phyloP scores from a whole-genome alignment of 495 filamentous ascomycete species.

The Talaromyces nanjingensis region DNA sequence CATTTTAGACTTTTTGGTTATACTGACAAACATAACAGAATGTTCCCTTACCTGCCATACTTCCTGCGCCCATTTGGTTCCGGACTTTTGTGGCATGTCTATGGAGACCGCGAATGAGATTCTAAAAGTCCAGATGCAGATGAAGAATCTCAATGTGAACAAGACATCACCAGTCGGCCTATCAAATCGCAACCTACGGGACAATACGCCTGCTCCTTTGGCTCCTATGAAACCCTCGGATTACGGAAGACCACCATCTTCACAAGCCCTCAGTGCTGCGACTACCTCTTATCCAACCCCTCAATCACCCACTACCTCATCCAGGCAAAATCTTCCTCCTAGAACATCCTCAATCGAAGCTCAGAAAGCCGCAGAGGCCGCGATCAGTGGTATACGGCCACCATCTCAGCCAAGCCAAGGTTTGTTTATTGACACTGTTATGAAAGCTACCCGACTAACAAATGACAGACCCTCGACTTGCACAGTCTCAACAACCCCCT shows the following conservation, averaged over 20 bases:
- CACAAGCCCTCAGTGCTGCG: slow-evolving; percentile 41
- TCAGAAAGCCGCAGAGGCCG: slow-evolving; percentile 28
- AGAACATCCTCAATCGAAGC: slow-evolving; percentile 25
- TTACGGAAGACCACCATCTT: slow-evolving; percentile 35
- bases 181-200: slow-evolving; percentile 58
- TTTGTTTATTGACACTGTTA: slow-evolving; percentile 19
- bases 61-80: slow-evolving; percentile 88
- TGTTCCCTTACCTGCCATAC: slow-evolving; percentile 88
- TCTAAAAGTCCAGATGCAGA: slow-evolving; percentile 43
- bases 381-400: slow-evolving; percentile 25
- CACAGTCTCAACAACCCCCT: slow-evolving; percentile 41
- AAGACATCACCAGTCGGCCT: slow-evolving; percentile 36
- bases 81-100: slow-evolving; percentile 99
- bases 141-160: slow-evolving; percentile 32
- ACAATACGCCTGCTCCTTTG: slow-evolving; percentile 37
- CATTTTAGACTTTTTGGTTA: neutral
- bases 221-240: slow-evolving; percentile 38
- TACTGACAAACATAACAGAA: slow-evolving; percentile 45
- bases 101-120: slow-evolving; percentile 97
- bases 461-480: slow-evolving; percentile 1
- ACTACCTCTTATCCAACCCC: slow-evolving; percentile 36
- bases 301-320: slow-evolving; percentile 34
- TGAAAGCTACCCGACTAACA: slow-evolving; percentile 8
- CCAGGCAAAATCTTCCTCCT: slow-evolving; percentile 27
- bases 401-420: slow-evolving; percentile 26